phyloP scores from a whole-genome alignment of 1,284 basidiomycete species.

The Phlebopus sp. region DNA sequence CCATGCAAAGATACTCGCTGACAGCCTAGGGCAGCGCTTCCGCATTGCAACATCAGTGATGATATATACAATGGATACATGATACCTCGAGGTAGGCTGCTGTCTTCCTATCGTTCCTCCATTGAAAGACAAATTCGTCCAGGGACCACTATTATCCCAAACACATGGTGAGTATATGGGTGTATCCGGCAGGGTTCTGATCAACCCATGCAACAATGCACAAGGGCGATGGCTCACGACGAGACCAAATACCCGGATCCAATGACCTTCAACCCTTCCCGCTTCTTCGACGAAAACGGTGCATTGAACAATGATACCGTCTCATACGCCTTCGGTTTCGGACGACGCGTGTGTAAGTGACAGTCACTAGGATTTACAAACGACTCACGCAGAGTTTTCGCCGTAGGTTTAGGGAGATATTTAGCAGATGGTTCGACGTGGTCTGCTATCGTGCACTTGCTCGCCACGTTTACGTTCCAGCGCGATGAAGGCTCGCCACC shows the following conservation, averaged over 20 bases:
- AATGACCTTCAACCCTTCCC: slow-evolving; percentile 11
- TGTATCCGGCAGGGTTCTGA: too few species aligned
- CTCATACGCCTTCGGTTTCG: slow-evolving; percentile 9
- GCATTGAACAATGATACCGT: slow-evolving; percentile 12
- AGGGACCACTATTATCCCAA: slow-evolving; percentile 39
- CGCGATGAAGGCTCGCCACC: too few species aligned
- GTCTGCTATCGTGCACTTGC: too few species aligned
- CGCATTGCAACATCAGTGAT: background rate
- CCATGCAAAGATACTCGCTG: background rate
- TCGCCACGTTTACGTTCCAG: too few species aligned
- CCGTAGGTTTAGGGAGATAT: too few species aligned
- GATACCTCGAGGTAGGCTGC: background rate
- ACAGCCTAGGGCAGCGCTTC: background rate
- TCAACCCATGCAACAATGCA: background rate
- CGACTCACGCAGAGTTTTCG: too few species aligned
- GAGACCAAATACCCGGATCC: slow-evolving; percentile 11
- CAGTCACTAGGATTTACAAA: too few species aligned
- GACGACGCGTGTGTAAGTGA: slow-evolving; percentile 8
- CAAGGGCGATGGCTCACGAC: slow-evolving; percentile 14
- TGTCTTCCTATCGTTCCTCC: too few species aligned
- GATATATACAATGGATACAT: slow-evolving; percentile 1
- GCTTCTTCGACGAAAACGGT: slow-evolving; percentile 4
- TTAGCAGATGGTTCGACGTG: too few species aligned
- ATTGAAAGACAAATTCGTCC: background rate
- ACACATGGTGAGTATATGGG: slow-evolving; percentile 35